phyloP scores from a whole-genome alignment of 495 filamentous ascomycete genomes.

The Podospora comata region DNA sequence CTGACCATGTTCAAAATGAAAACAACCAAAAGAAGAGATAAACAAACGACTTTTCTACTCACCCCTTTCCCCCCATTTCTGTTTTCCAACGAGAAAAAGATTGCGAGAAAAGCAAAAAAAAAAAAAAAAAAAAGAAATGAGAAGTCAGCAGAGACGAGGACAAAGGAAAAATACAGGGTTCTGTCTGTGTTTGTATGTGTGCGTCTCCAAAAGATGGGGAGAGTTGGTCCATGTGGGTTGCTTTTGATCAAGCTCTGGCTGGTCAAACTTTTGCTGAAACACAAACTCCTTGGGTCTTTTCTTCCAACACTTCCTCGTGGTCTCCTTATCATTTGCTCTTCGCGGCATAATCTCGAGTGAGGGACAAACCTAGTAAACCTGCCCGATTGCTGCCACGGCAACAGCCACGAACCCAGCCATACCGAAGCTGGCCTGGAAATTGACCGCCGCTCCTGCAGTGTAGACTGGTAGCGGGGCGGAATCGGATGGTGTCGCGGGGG shows the following conservation, averaged over 20 bases:
- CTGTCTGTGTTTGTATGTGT: background rate
- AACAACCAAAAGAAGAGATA: too few species aligned
- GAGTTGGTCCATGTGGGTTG: background rate
- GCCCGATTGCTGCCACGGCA: conserved; percentile 1
- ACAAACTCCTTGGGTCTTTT: background rate
- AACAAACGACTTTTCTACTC: too few species aligned
- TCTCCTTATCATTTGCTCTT: background rate
- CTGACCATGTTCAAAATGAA: too few species aligned
- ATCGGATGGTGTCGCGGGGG: background rate
- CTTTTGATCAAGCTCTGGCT: conserved; percentile 2
- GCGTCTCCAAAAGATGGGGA: background rate
- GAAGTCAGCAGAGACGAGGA: background rate
- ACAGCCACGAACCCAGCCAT: background rate
- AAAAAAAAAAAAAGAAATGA: background rate
- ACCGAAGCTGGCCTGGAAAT: background rate
- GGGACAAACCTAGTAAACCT: background rate
- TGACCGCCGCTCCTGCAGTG: background rate
- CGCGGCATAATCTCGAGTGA: background rate
- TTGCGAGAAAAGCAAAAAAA: background rate
- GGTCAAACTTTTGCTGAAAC: background rate
- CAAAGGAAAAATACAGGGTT: background rate
- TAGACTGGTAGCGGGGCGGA: background rate
- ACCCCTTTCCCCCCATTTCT: background rate
- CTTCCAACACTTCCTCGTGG: background rate
- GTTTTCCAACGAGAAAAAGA: background rate